Conservation (phyloP, 1,284 basidiomycete species). For the Rhodotorula mucilaginosa region DNA sequence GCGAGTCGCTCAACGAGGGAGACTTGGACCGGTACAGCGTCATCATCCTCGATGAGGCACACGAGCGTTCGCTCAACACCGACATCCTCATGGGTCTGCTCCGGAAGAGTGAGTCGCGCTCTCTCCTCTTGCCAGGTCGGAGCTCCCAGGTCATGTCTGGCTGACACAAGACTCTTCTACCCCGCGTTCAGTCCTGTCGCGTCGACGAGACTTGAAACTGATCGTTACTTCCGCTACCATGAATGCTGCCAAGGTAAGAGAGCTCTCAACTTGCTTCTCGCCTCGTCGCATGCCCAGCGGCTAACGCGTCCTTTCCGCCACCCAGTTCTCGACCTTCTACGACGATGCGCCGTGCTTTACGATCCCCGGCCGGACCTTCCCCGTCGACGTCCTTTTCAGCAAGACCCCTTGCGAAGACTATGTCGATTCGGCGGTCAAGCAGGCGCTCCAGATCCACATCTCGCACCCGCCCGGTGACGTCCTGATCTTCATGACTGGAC, state of each 20-base stretch:
- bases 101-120: conserved; percentile 28
- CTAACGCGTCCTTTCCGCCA: background rate
- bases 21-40: conserved; percentile 88
- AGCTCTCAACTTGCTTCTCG: too few relatives aligned
- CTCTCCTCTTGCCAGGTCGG: background rate
- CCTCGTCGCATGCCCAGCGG: too few relatives aligned
- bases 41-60: conserved; percentile 96
- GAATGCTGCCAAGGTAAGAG: conserved; percentile 73
- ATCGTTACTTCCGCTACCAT: conserved; percentile 93
- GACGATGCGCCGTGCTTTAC: conserved; percentile 93
- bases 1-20: conserved; percentile 93
- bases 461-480: conserved; percentile 93
- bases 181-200: conserved; percentile 61
- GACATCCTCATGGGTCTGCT: conserved; percentile 89
- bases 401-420: conserved; percentile 99
- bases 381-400: conserved; percentile 91
- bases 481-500: conserved; percentile 98
- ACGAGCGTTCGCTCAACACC: conserved; percentile 91
- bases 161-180: background rate
- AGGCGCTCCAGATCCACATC: conserved; percentile 93
- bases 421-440: conserved; percentile 95
- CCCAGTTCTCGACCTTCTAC: conserved; percentile 80
- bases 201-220: conserved; percentile 83
- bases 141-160: background rate
- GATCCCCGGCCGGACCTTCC: conserved; percentile 97